Base-by-base conservation (phyloP, 2,329 filamentous ascomycete genomes). In the Colletotrichum sp. region DNA sequence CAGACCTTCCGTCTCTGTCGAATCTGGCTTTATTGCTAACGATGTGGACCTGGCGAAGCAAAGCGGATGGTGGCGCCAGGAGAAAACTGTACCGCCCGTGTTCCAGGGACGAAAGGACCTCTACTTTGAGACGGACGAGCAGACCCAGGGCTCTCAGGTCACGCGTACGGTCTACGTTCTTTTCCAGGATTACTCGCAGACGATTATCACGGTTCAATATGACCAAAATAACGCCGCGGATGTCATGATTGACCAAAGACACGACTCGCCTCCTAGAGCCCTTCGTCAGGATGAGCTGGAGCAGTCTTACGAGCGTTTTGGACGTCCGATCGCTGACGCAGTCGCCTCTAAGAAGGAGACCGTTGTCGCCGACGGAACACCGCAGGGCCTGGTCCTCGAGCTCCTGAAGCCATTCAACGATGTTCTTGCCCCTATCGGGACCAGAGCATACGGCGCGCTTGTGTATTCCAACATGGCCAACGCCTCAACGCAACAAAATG, bases 381-480 rank as follows among this genome's bases (percentile, higher is more conserved):
- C 97, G 1, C 91, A 94, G 67, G 92, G 90, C 0, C 90, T 99
- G 7, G 87, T 98, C n/a, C 87, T 92, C 65, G 94, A 98, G 80
- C 91, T 99, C 8, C 90, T 99, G 67, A 90, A 90, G 49, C 93
- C 94, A 0, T 90, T 96, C 79, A 88, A 90, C 18, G 92, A 95
- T 75, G 96, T 95, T 1, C 90, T 99, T 6, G 88, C 90, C 4
- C 96, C 97, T 0, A 92, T 99, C 8, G 96, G 96, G n/a, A 95
- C 92, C 13, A 94, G 96, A 65, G 92, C 95, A 5, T 99, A 96
- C 83, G 97, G 97, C 76, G 96, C 96, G 6, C 89, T 98, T 28
- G 95, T 99, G 16, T 99, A 99, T 85, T 92, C 95, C 78, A 99
- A 99, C 83, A 91, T 99, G 74, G 97, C 95, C 81, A 99, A 99